Evolutionary conservation across 2,329 filamentous ascomycete genomes (phyloP), one percentile per base, ranked within the genome.

Genomic region (Clarireedia monteithiana): DNA sequence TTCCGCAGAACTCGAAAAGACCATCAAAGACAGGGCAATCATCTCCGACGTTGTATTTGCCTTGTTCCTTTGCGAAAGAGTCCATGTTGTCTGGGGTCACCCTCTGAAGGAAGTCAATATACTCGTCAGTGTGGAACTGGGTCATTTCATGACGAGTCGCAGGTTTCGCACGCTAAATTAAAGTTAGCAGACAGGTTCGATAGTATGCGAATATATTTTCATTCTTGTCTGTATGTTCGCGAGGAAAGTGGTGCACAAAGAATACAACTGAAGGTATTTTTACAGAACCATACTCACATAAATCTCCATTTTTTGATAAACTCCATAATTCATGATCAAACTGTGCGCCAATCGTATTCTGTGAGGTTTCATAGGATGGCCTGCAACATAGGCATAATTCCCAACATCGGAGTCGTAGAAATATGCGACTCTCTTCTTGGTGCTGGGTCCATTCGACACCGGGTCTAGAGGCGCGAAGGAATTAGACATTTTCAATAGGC

Each of bases 21-120:
- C 94, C 94, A 68, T 97, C 92, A 65, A 99, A 99, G 20, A 99
- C 91, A 1, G 94, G 94, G 65, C 94, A 99, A 70, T 99, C 94
- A 66, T 96, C 94, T 39, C 92, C 89, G 57, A 97, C 91, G 58
- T 96, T 96, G 77, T 94, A 97, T 61, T 91, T 90, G 42, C 81
- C 86, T 71, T 97, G 91, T 71, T 99, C 94, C 65, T 91, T 88
- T 64, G 86, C 82, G 69, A 90, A 97, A 62, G 82, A 82, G 65
- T 99, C 95, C 89, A 97, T 97, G 70, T 99, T 99, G 75, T 99
- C 94, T 1, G 94, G 95, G 0, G 94, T 97, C 55, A 99, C 94
- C 66, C 95, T 95, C 74, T 80, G 88, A 17, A 99, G 77, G 68
- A 97, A 99, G 55, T 96, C 89, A 61, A 99, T 89, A 72, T 99